Base-by-base conservation (phyloP, 1,284 basidiomycete genomes). In the Leccinum fallax region DNA sequence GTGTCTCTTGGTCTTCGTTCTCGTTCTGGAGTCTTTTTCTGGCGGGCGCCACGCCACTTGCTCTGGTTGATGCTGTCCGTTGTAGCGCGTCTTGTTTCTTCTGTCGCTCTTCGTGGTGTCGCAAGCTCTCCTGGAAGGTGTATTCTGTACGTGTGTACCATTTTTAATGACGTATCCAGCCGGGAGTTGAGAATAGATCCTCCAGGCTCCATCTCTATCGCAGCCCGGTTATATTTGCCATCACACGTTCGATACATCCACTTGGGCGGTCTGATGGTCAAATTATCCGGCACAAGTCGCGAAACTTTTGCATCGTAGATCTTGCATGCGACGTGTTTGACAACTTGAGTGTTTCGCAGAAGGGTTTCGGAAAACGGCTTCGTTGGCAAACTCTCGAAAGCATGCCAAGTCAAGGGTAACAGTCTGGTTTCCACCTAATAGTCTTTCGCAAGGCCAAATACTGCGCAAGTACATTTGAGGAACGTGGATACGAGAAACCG, bases 321-420 rank as follows among this genome's bases (percentile, higher is more conserved):
- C 34, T 36, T 36, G 34, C 34, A 15, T 36, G 34, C 34, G 34
- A 36, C 34, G 13, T 36, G 34, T 36, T 36, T 62, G 89, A 83
- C 32, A 98, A 78, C 67, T 91, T 90, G 64, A 98, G 85, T 4
- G 94, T 89, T 71, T 97, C 92, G 79, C 97, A 98, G 34, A 6
- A 0, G 97, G 97, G 73, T 98, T 97, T 61, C 87, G 86, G 81
- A 96, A 97, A 1, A 83, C 76, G 2, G 95, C 95, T 56, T 94
- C 92, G 48, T 79, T 79, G 13, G 94, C 87, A 74, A 98, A 98
- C 74, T 98, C 95, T 64, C 90, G 86, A 32, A 97, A 85, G 13
- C 90, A 89, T 54, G 97, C 85, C 55, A 98, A 80, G 68, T 98
- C 95, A 34, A 34, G 32, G 32, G 5, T 34, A 34, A 5, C 32